Evolutionary conservation across 768 basidiomycete species (phyloP).

Genomic region (Sistotremastrum niveocremeum): DNA sequence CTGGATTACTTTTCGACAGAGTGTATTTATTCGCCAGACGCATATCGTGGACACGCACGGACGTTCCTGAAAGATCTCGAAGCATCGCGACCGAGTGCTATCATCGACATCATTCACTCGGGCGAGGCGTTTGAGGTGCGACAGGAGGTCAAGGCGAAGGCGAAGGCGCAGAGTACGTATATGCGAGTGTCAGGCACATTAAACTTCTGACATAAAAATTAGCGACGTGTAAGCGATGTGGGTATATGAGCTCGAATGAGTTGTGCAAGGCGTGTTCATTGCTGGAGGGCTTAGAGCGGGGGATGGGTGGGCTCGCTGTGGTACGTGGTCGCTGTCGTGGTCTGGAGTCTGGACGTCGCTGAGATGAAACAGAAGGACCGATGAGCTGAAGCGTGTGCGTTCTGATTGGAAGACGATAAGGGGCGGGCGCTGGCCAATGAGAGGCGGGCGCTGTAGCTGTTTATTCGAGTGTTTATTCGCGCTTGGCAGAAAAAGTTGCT

Average conservation of each 20-base stretch:
- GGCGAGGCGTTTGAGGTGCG: constrained; percentile 85
- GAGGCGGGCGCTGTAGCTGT: no score
- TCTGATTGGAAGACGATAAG: no score
- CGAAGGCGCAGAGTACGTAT: constrained; percentile 71
- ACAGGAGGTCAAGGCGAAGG: constrained; percentile 71
- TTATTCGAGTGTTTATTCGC: no score
- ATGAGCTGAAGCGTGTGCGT: no score
- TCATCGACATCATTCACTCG: constrained; percentile 95
- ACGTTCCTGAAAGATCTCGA: constrained; percentile 92
- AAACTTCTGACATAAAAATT: constrained; percentile 37
- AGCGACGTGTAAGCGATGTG: constrained; percentile 65
- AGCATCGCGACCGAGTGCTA: constrained; percentile 84
- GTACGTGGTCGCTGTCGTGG: constrained; percentile 10
- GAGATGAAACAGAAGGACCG: no score
- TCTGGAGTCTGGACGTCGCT: no score
- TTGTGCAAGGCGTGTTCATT: constrained; percentile 91
- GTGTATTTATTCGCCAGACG: constrained; percentile 98
- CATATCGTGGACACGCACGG: constrained; percentile 93
- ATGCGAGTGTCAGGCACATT: constrained; percentile 1
- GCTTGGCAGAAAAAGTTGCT: no score
- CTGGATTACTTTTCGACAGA: constrained; percentile 98
- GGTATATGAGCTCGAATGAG: constrained; percentile 93
- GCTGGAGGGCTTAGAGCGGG: constrained; percentile 81
- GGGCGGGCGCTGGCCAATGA: no score
- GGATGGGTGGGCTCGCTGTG: constrained; percentile 34